Conservation (phyloP, 2,329 filamentous ascomycete species). For the Fusarium sp. region DNA sequence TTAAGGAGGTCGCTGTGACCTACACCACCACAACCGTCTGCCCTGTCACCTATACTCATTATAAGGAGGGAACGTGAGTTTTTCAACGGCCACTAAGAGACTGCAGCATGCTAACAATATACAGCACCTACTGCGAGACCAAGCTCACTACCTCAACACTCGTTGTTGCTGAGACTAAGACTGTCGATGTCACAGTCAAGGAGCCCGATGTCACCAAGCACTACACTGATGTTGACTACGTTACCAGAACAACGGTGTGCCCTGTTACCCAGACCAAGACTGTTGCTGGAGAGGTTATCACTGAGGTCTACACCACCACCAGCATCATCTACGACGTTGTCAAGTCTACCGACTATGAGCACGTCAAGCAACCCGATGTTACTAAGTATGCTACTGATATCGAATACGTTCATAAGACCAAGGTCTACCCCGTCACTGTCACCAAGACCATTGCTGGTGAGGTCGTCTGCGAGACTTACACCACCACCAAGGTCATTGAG, state of each 20-base stretch:
- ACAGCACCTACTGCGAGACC: conserved; percentile 56
- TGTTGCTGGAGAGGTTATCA: conserved; percentile 41
- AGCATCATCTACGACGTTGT: conserved; percentile 45
- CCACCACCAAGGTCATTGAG: conserved; percentile 42
- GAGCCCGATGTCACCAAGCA: conserved; percentile 49
- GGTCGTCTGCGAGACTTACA: conserved; percentile 53
- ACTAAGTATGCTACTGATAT: conserved; percentile 49
- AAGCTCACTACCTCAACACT: conserved; percentile 57
- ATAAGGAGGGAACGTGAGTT: conserved; percentile 54
- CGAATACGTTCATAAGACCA: conserved; percentile 56
- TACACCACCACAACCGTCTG: conserved; percentile 58
- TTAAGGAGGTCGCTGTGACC: conserved; percentile 43
- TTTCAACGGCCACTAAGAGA: background rate
- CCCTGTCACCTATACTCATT: conserved; percentile 57
- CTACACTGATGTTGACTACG: conserved; percentile 49
- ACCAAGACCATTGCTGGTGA: conserved; percentile 50
- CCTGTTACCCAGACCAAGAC: conserved; percentile 55
- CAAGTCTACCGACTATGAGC: conserved; percentile 49
- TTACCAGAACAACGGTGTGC: conserved; percentile 57
- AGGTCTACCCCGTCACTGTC: conserved; percentile 55
- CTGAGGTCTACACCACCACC: conserved; percentile 46
- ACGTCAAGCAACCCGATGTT: conserved; percentile 51
- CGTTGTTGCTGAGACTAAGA: conserved; percentile 53
- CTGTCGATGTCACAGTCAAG: conserved; percentile 51
- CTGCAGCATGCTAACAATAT: conserved; percentile 22